phyloP scores from a whole-genome alignment of 2,329 filamentous ascomycete genomes.

The Aspergillus texensis region DNA sequence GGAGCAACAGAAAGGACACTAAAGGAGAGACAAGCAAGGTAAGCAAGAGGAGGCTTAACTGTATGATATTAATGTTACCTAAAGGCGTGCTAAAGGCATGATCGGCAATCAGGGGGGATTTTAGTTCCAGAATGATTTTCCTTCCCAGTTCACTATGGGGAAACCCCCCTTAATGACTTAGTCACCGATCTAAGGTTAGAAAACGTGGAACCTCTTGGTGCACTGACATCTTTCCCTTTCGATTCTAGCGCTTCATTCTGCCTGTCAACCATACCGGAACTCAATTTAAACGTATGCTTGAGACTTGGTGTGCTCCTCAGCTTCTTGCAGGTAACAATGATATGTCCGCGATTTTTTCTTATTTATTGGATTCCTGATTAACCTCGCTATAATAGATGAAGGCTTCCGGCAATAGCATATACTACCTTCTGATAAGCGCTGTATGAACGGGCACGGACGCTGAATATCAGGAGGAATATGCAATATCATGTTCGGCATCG shows the following conservation, averaged over 20 bases:
- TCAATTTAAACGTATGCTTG: neutral
- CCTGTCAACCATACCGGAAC: neutral
- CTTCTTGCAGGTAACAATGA: too few species aligned
- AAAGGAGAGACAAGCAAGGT: neutral
- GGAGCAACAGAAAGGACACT: neutral
- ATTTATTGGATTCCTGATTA: too few species aligned
- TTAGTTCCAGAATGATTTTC: neutral
- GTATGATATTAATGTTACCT: conserved; percentile 2
- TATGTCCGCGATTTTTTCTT: too few species aligned
- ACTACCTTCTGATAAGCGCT: too few species aligned
- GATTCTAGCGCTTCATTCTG: neutral
- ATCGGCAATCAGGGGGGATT: neutral
- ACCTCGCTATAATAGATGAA: too few species aligned
- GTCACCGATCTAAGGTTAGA: neutral
- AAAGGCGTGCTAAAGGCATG: neutral
- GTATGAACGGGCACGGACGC: too few species aligned
- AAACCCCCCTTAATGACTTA: neutral
- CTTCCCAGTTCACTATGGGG: neutral
- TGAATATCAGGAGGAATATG: too few species aligned
- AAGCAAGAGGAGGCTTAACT: neutral
- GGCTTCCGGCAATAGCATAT: too few species aligned
- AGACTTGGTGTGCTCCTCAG: too few species aligned
- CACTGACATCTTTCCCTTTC: conserved; percentile 1
- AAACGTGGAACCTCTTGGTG: neutral
- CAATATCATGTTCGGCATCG: too few species aligned